Evolutionary conservation across 768 basidiomycete species (phyloP).

Genomic region (Cystofilobasidium macerans): DNA sequence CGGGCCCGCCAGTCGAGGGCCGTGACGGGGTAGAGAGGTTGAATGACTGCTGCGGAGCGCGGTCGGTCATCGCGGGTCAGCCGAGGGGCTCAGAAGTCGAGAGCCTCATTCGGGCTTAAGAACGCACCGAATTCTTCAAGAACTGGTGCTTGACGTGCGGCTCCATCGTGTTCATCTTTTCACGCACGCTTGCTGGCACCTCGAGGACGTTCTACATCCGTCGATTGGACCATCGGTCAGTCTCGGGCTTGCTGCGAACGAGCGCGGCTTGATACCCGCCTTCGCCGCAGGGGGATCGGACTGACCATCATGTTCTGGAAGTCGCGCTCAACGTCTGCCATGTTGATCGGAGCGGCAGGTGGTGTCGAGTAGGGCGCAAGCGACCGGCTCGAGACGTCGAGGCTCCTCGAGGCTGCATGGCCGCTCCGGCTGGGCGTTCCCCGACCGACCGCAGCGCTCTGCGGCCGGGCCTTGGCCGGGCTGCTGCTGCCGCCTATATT

Average conservation of each 20-base stretch:
- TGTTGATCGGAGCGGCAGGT: neutral
- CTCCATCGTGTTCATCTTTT: slow-evolving; percentile 26
- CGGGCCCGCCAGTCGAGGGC: neutral
- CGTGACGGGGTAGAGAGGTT: slow-evolving; percentile 7
- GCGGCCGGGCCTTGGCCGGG: neutral
- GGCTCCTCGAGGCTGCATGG: neutral
- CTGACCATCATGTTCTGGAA: slow-evolving; percentile 25
- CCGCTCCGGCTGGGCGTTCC: neutral
- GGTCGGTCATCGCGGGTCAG: no score
- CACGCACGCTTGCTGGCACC: slow-evolving; percentile 10
- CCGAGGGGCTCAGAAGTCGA: no score
- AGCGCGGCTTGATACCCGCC: no score
- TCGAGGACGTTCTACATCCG: slow-evolving; percentile 16
- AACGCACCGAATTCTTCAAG: slow-evolving; percentile 19
- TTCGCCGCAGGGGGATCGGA: neutral
- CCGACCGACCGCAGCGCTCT: neutral
- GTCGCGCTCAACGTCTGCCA: slow-evolving; percentile 6
- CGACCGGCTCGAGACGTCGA: neutral
- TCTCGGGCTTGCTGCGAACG: neutral
- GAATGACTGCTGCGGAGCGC: slow-evolving; percentile 19
- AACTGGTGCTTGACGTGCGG: slow-evolving; percentile 20
- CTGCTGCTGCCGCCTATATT: neutral
- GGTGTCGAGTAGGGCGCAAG: neutral
- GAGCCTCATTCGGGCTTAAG: neutral
- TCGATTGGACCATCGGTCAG: neutral